Percentiles rank a stretch among this genome's conserved stretches.
These are phyloP conservation scores for Hypoxylon lienhwacheense DNA, from an alignment of 495 filamentous ascomycete genomes.

Conservation along the genomic window DNA sequence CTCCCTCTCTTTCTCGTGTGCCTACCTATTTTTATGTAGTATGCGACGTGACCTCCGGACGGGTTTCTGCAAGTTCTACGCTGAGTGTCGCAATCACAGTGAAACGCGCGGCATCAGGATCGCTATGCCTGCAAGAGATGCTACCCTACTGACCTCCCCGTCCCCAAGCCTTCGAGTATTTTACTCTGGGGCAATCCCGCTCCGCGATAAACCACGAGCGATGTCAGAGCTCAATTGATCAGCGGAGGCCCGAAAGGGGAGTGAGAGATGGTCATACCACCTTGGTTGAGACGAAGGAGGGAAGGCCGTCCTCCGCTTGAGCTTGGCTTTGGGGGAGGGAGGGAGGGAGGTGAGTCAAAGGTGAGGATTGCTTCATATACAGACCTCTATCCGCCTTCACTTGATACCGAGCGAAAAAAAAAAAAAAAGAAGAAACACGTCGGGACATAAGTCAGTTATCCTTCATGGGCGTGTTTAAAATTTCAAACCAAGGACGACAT, in stretches of 20 bases:
- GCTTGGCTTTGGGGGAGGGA: not conserved
- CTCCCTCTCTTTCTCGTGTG: no score
- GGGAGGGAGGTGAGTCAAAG: constrained; percentile 18
- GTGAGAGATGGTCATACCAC: not conserved
- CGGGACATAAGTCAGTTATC: not conserved
- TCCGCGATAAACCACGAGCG: not conserved
- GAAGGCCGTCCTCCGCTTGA: not conserved
- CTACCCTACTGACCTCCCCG: constrained; percentile 15
- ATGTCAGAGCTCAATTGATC: not conserved
- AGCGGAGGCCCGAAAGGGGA: not conserved
- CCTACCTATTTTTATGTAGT: no score
- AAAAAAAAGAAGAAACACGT: no score
- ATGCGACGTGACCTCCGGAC: constrained; percentile 6
- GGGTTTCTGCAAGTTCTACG: constrained; percentile 1
- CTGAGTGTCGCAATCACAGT: constrained; percentile 15
- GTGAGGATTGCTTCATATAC: not conserved
- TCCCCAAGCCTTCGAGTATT: not conserved
- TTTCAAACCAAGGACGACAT: not conserved
- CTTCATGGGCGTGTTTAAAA: constrained; percentile 1
- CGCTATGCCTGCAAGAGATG: constrained; percentile 20
- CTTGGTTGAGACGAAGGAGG: not conserved
- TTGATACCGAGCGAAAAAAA: no score
- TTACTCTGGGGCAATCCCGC: constrained; percentile 1
- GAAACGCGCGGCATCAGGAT: constrained; percentile 21
- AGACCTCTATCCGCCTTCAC: not conserved